These are phyloP conservation scores for Ganoderma boninense DNA, from an alignment of 1,284 basidiomycete genomes.

Conservation along the genomic window DNA sequence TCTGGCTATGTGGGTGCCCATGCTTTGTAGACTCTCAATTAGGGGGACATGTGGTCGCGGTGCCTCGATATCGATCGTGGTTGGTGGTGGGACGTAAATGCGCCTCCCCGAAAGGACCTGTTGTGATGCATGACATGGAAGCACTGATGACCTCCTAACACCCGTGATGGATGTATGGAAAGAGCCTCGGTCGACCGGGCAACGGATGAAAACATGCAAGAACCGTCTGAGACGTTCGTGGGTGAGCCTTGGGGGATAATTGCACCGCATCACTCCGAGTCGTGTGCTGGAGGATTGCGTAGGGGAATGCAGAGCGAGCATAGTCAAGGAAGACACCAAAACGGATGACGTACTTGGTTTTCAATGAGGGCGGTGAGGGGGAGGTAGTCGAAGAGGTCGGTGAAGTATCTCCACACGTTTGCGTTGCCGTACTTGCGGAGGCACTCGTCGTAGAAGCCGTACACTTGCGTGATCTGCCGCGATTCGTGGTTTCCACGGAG, in stretches of 20 bases:
- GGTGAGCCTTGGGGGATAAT: neutral
- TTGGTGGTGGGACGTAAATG: neutral
- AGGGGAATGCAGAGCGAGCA: slow-evolving; percentile 1
- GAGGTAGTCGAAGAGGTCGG: slow-evolving; percentile 98
- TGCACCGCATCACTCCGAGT: neutral
- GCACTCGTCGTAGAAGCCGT: slow-evolving; percentile 99
- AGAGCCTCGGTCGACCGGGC: neutral
- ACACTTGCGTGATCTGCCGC: slow-evolving; percentile 99
- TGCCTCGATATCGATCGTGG: neutral
- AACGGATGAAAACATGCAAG: slow-evolving; percentile 2
- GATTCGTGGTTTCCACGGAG: slow-evolving; percentile 99
- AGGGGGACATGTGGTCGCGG: neutral
- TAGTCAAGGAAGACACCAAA: slow-evolving; percentile 4
- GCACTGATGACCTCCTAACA: neutral
- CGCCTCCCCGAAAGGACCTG: neutral
- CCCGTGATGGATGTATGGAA: neutral
- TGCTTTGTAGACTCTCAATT: neutral
- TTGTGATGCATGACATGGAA: neutral
- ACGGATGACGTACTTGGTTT: slow-evolving; percentile 83
- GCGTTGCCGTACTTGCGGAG: slow-evolving; percentile 99
- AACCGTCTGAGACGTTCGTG: slow-evolving; percentile 10
- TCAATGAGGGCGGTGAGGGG: slow-evolving; percentile 98
- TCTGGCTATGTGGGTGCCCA: slow-evolving; percentile 15
- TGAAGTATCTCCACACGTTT: slow-evolving; percentile 99
- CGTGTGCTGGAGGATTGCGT: slow-evolving; percentile 17